These are phyloP conservation scores for Terfezia boudieri DNA, from an alignment of 495 filamentous ascomycete genomes.

Conservation along the genomic window DNA sequence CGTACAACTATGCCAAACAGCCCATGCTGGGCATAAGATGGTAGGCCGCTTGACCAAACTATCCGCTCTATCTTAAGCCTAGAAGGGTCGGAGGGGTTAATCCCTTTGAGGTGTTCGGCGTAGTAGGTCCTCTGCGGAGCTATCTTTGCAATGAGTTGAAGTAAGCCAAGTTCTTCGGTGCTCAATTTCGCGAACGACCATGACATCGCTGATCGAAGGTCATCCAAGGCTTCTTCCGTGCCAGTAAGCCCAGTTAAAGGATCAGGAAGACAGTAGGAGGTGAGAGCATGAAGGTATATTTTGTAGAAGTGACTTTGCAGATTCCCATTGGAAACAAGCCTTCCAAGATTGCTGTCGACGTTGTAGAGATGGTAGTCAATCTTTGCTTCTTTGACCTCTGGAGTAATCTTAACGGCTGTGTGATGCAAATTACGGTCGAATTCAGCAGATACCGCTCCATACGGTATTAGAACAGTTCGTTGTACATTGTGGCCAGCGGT, in stretches of 20 bases:
- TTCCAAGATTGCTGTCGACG: constrained; percentile 28
- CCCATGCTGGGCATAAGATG: too few species aligned
- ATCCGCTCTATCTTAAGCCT: too few species aligned
- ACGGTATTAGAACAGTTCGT: constrained; percentile 32
- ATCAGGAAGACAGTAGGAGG: constrained; percentile 36
- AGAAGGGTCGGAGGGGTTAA: too few species aligned
- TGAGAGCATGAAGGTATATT: constrained; percentile 39
- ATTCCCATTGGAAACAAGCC: constrained; percentile 29
- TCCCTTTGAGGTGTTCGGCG: constrained; percentile 26
- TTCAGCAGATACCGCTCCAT: constrained; percentile 22
- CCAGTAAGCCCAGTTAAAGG: constrained; percentile 34
- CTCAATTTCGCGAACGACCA: constrained; percentile 28
- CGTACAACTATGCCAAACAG: too few species aligned
- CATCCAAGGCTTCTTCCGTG: constrained; percentile 34
- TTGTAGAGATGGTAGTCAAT: constrained; percentile 24
- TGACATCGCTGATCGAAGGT: constrained; percentile 27
- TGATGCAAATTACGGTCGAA: too few species aligned
- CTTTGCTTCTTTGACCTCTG: too few species aligned
- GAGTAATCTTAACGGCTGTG: too few species aligned
- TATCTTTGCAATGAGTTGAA: constrained; percentile 26
- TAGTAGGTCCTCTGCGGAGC: constrained; percentile 35
- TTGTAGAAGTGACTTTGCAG: constrained; percentile 32
- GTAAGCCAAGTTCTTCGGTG: constrained; percentile 20
- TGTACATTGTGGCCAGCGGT: too few species aligned
- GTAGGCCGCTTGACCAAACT: too few species aligned